Percentiles rank a stretch among this genome's conserved stretches.
phyloP scores from a whole-genome alignment of 495 filamentous ascomycete species.

The Aspergillus carlsbadensis region DNA sequence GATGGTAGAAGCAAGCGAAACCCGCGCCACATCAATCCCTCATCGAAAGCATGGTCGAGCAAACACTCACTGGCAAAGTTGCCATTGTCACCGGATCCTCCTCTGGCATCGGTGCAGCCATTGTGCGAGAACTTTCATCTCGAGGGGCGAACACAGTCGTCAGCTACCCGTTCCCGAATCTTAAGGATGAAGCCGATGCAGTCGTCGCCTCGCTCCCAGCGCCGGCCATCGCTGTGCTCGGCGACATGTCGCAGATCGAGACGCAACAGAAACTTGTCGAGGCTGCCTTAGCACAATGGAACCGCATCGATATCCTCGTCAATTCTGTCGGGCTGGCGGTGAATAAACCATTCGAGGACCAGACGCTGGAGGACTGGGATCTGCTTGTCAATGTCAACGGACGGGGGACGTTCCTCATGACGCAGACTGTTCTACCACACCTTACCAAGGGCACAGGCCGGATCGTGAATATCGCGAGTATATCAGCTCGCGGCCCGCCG shows the following conservation, averaged over 20 bases:
- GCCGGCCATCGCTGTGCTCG: conserved; percentile 18
- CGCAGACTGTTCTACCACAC: conserved; percentile 31
- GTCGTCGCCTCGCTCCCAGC: conserved; percentile 15
- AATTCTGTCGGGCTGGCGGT: conserved; percentile 41
- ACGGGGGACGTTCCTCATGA: conserved; percentile 37
- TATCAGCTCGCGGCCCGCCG: conserved; percentile 22
- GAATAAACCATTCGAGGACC: conserved; percentile 36
- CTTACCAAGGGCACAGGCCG: conserved; percentile 22
- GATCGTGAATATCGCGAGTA: conserved; percentile 29
- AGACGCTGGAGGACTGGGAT: conserved; percentile 39
- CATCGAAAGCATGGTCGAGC: no score
- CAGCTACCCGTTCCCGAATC: conserved; percentile 28
- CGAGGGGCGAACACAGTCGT: conserved; percentile 45
- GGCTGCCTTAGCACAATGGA: conserved; percentile 20
- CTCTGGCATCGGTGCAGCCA: conserved; percentile 39
- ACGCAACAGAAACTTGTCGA: conserved; percentile 21
- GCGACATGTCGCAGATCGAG: conserved; percentile 19
- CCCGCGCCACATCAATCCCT: no score
- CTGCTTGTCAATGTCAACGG: conserved; percentile 36
- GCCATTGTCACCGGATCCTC: conserved; percentile 39
- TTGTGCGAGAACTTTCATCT: conserved; percentile 19
- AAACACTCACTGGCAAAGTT: conserved; percentile 29
- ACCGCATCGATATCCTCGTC: conserved; percentile 32
- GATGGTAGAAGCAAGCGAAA: no score
- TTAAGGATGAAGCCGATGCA: conserved; percentile 17